Conservation (phyloP, 768 basidiomycete genomes). For the Russula brevipes region DNA sequence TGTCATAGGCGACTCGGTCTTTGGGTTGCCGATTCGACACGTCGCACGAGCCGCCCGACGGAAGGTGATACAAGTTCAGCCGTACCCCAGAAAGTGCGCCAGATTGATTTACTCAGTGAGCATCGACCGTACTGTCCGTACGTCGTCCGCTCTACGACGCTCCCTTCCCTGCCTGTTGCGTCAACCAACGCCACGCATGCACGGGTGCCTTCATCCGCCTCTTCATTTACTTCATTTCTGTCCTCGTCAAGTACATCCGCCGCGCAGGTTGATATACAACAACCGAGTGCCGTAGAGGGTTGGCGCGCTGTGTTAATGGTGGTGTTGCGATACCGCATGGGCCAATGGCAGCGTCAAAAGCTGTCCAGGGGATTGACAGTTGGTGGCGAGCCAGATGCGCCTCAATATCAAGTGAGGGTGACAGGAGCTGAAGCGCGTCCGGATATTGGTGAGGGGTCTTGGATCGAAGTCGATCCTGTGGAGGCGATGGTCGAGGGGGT, state of each 20-base stretch:
- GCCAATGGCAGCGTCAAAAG: conserved; percentile 47
- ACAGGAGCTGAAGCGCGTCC: conserved; percentile 28
- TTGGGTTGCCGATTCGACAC: conserved; percentile 21
- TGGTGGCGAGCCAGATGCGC: conserved; percentile 7
- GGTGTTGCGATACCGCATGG: conserved; percentile 59
- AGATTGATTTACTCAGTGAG: conserved; percentile 72
- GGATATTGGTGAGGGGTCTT: conserved; percentile 32
- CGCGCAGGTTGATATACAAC: conserved; percentile 32
- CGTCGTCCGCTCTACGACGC: conserved; percentile 59
- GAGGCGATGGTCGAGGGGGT: conserved; percentile 75
- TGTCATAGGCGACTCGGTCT: conserved; percentile 24
- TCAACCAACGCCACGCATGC: conserved; percentile 6
- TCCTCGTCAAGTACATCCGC: conserved; percentile 31
- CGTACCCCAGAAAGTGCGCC: conserved; percentile 35
- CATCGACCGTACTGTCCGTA: conserved; percentile 88
- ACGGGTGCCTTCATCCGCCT: conserved; percentile 18
- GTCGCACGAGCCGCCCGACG: conserved; percentile 15
- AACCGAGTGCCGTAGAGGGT: conserved; percentile 51
- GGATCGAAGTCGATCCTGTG: conserved; percentile 43
- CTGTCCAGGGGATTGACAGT: conserved; percentile 21
- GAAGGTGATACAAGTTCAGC: conserved; percentile 10
- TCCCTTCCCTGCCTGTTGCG: conserved; percentile 49
- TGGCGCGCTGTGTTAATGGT: conserved; percentile 77
- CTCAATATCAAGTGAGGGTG: background rate
- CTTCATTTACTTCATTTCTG: conserved; percentile 30